Evolutionary conservation across 2,329 filamentous ascomycete species (phyloP).

Genomic region (Aaosphaeria pasadenensis): DNA sequence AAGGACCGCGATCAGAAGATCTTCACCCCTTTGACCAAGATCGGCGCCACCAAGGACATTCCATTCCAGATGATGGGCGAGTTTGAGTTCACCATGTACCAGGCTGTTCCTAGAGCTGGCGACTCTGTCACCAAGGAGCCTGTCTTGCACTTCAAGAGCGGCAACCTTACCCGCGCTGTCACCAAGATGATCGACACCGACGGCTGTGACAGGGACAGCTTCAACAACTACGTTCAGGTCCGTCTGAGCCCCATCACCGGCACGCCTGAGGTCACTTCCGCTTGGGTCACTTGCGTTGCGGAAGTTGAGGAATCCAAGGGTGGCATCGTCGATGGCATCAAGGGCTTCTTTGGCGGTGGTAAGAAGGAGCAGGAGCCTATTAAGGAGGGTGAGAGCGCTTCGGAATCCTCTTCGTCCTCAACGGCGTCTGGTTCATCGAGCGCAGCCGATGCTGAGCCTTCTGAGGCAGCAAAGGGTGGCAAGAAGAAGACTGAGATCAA

Average conservation of each 20-base stretch:
- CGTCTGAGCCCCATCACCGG: conserved; percentile 71
- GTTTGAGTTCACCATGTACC: conserved; percentile 76
- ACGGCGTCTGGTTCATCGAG: conserved; percentile 37
- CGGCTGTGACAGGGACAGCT: conserved; percentile 71
- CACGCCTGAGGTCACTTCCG: conserved; percentile 73
- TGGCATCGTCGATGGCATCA: conserved; percentile 86
- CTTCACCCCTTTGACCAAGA: conserved; percentile 73
- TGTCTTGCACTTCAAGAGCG: conserved; percentile 67
- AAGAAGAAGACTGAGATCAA: conserved; percentile 53
- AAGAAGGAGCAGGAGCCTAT: conserved; percentile 78
- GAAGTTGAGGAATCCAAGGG: conserved; percentile 70
- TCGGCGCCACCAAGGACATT: conserved; percentile 79
- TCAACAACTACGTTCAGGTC: conserved; percentile 76
- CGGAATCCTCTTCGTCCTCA: conserved; percentile 42
- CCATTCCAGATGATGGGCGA: conserved; percentile 80
- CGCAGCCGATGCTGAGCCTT: conserved; percentile 41
- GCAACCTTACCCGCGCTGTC: conserved; percentile 84
- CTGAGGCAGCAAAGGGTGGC: conserved; percentile 48
- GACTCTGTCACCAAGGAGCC: conserved; percentile 53
- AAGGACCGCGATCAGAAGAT: conserved; percentile 75
- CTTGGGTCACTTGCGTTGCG: conserved; percentile 81
- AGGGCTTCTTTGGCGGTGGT: conserved; percentile 90
- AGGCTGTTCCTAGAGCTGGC: conserved; percentile 58
- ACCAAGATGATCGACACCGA: conserved; percentile 73
- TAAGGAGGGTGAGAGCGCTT: conserved; percentile 48